Conservation (phyloP, 805 yeast species). For the Wickerhamomyces alni region DNA sequence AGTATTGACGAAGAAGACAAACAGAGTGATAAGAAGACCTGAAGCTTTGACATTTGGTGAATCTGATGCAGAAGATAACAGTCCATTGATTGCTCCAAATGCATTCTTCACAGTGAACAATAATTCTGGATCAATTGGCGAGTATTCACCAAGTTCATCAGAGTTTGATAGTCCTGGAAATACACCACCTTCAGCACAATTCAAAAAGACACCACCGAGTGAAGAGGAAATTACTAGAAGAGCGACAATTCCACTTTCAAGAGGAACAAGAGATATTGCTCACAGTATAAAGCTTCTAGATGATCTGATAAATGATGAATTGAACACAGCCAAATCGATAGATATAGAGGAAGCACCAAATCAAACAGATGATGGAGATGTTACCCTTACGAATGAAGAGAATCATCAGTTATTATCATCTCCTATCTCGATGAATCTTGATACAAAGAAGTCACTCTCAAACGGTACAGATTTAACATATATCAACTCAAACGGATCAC, state of each 20-base stretch:
- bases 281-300: constrained; percentile 30
- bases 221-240: constrained; percentile 7
- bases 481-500: constrained; percentile 19
- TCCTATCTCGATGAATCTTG: constrained; percentile 14
- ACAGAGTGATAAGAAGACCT: not conserved
- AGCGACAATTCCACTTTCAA: constrained; percentile 32
- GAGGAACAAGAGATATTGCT: constrained; percentile 35
- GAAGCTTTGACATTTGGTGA: constrained; percentile 6
- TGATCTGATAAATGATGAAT: constrained; percentile 23
- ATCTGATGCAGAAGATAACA: constrained; percentile 16
- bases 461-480: constrained; percentile 20
- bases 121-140: constrained; percentile 35
- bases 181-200: constrained; percentile 14
- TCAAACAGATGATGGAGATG: constrained; percentile 2
- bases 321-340: constrained; percentile 10
- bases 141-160: constrained; percentile 40
- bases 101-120: constrained; percentile 26
- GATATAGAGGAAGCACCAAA: constrained; percentile 11
- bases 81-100: constrained; percentile 23
- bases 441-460: constrained; percentile 12
- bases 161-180: constrained; percentile 36
- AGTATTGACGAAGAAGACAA: constrained; percentile 12
- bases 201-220: constrained; percentile 9
- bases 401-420: constrained; percentile 14
- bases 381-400: constrained; percentile 10